These are phyloP conservation scores for Colletotrichum spaethianum DNA, from an alignment of 2,329 filamentous ascomycete species.

Conservation along the genomic window DNA sequence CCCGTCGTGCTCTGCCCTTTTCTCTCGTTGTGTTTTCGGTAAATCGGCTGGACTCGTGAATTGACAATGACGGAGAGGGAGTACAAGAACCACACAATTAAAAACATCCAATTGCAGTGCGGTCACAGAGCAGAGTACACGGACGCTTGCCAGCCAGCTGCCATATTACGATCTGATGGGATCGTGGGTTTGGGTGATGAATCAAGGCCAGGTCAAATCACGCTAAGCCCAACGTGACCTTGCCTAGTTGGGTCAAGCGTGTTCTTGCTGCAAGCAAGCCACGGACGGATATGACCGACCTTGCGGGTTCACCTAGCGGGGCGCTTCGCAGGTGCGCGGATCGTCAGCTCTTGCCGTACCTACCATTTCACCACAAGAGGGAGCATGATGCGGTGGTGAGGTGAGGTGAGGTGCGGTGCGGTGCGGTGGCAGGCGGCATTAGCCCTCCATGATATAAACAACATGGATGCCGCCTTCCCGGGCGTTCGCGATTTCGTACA, in stretches of 20 bases:
- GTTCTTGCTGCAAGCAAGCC: not conserved
- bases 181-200: constrained; percentile 1
- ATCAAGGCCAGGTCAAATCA: not conserved
- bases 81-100: not conserved
- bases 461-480: constrained; percentile 18
- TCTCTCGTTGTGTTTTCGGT: not conserved
- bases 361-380: not conserved
- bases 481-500: not conserved
- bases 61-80: not conserved
- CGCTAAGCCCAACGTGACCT: constrained; percentile 5
- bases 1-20: not conserved
- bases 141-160: constrained; percentile 25
- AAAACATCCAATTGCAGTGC: not conserved
- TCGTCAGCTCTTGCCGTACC: not conserved
- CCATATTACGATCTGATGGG: constrained; percentile 27
- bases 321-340: not conserved
- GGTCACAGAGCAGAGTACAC: not conserved
- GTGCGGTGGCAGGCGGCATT: not conserved
- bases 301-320: constrained; percentile 30
- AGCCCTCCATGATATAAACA: constrained; percentile 34
- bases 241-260: constrained; percentile 10
- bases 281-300: constrained; percentile 32
- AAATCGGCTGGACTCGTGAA: not conserved
- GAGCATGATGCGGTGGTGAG: not conserved
- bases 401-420: not conserved